These are phyloP conservation scores for Ochetophila trinervis DNA, from an alignment of 306 rosid genomes.

Conservation along the genomic window DNA sequence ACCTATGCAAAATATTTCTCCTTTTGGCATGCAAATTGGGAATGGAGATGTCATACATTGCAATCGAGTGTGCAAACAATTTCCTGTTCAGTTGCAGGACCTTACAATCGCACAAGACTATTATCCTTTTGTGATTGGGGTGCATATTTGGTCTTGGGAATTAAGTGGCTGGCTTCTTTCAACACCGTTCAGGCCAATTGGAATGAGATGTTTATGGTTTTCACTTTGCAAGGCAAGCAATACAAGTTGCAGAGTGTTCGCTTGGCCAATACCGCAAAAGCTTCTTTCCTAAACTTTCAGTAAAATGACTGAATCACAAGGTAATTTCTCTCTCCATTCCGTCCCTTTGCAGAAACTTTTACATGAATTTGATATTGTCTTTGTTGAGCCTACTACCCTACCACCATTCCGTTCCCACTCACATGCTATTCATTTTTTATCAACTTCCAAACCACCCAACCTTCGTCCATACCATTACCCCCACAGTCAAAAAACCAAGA, in stretches of 20 bases:
- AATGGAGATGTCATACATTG: too few relatives aligned
- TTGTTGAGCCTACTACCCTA: neutral
- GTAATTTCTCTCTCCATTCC: neutral
- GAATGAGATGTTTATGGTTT: constrained; percentile 8
- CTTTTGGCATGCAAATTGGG: too few relatives aligned
- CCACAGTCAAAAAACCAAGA: neutral
- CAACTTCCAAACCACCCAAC: too few relatives aligned
- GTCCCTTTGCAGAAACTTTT: neutral
- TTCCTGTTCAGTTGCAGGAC: too few relatives aligned
- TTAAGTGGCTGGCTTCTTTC: neutral
- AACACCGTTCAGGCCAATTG: neutral
- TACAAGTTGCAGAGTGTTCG: too few relatives aligned
- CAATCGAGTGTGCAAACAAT: too few relatives aligned
- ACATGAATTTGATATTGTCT: neutral
- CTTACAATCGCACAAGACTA: too few relatives aligned
- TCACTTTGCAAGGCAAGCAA: neutral
- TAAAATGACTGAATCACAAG: neutral
- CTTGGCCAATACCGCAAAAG: too few relatives aligned
- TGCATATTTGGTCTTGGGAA: neutral
- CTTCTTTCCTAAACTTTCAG: neutral
- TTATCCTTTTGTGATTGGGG: neutral
- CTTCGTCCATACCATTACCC: neutral
- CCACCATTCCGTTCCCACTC: too few relatives aligned
- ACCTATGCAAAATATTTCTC: neutral
- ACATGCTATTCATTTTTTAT: too few relatives aligned